Evolutionary conservation across 495 filamentous ascomycete species (phyloP).

Genomic region (Achaetomiella virescens): DNA sequence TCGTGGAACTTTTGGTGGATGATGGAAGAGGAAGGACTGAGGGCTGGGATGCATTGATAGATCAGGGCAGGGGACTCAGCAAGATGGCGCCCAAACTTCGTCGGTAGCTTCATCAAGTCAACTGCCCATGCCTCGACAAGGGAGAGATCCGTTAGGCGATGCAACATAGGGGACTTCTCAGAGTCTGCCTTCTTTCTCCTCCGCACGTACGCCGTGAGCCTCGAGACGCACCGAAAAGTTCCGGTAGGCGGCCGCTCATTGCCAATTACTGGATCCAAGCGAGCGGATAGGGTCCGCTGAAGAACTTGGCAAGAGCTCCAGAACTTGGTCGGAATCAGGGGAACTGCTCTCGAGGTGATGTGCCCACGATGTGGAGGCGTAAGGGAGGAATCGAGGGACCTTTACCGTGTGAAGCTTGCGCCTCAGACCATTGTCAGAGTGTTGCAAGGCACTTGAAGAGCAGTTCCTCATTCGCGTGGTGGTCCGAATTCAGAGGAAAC

Average conservation of each 20-base stretch:
- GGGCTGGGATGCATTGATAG: conserved; percentile 9
- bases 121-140: not conserved
- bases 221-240: not conserved
- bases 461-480: not conserved
- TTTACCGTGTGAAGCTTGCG: conserved; percentile 1
- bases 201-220: not conserved
- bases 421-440: conserved; percentile 4
- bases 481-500: not conserved
- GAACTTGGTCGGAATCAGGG: not conserved
- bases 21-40: conserved; percentile 5
- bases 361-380: conserved; percentile 6
- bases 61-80: not conserved
- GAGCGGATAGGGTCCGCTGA: conserved; percentile 5
- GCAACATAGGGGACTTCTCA: not conserved
- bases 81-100: conserved; percentile 5
- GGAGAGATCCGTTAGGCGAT: not conserved
- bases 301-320: conserved; percentile 4
- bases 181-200: not conserved
- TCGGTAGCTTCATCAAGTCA: conserved; percentile 7
- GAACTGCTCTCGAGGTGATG: not conserved
- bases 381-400: conserved; percentile 1
- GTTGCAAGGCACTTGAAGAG: not conserved
- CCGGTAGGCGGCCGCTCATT: conserved; percentile 6
- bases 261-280: conserved; percentile 13
- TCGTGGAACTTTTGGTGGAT: conserved; percentile 4